Evolutionary conservation across 371 early-diverging fungal genomes (phyloP).

Genomic region (Mucor irregularis): DNA sequence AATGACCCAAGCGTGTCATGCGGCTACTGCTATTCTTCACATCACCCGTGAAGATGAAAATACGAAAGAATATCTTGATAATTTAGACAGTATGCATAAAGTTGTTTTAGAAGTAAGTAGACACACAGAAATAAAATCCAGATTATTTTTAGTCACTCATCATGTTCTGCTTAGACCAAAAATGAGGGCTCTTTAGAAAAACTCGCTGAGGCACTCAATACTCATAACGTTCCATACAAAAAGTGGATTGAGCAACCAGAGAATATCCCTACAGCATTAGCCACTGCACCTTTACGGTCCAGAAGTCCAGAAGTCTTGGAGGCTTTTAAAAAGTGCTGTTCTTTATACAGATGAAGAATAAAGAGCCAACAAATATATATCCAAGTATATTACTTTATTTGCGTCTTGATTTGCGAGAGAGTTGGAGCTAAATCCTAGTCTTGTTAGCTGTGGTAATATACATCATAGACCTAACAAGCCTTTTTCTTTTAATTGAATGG

Average conservation of each 20-base stretch:
- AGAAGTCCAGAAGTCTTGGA: constrained; percentile 59
- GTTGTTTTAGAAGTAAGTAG: constrained; percentile 54
- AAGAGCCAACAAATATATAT: too few relatives aligned
- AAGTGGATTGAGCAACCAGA: constrained; percentile 89
- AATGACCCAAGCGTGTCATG: constrained; percentile 88
- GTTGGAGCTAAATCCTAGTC: too few relatives aligned
- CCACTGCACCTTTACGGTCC: constrained; percentile 71
- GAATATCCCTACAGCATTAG: constrained; percentile 80
- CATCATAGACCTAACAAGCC: too few relatives aligned
- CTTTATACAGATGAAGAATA: constrained; percentile 38
- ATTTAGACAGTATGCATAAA: constrained; percentile 80
- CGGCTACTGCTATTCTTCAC: constrained; percentile 72
- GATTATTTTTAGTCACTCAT: background rate
- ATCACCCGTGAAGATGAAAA: constrained; percentile 40
- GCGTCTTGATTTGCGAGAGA: too few relatives aligned
- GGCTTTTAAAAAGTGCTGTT: constrained; percentile 64
- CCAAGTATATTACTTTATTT: too few relatives aligned
- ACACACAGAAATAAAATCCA: background rate
- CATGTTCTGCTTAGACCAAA: constrained; percentile 56
- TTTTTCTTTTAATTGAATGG: too few relatives aligned
- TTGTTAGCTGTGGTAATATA: too few relatives aligned
- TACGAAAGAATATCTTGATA: constrained; percentile 54
- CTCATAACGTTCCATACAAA: constrained; percentile 59
- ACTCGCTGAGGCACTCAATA: constrained; percentile 56
- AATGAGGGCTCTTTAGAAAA: constrained; percentile 65